Conservation (phyloP, 2,329 filamentous ascomycete species). For the Neurospora crassa region DNA sequence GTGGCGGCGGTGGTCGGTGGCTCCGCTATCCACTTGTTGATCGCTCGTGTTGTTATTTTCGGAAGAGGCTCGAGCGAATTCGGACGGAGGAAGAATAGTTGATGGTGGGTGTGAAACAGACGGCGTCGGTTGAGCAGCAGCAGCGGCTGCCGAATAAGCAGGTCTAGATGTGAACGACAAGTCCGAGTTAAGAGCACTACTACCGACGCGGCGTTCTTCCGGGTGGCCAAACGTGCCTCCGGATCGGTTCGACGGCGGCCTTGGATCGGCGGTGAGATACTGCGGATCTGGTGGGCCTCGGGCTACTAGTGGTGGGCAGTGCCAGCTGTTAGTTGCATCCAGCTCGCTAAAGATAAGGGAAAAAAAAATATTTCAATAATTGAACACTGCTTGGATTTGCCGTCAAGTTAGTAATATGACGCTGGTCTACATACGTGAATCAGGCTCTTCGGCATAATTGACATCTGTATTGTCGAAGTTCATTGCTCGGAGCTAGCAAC, state of each 20-base stretch:
- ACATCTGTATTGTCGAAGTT: slow-evolving; percentile 28
- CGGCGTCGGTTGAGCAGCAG: background rate
- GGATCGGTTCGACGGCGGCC: background rate
- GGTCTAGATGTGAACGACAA: background rate
- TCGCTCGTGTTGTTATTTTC: background rate
- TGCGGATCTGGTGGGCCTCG: background rate
- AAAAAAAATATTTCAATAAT: background rate
- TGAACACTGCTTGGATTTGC: background rate
- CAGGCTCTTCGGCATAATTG: slow-evolving; percentile 27
- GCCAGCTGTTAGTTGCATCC: slow-evolving; percentile 1
- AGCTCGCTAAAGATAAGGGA: slow-evolving; percentile 9
- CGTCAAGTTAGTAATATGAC: slow-evolving; percentile 2
- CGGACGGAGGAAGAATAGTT: background rate
- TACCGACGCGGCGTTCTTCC: background rate
- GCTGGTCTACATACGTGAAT: slow-evolving; percentile 20
- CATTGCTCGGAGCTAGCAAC: slow-evolving; percentile 24
- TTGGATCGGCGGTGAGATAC: background rate
- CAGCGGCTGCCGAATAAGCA: background rate
- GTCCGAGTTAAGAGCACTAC: background rate
- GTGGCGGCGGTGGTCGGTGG: background rate
- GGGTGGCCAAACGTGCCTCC: background rate
- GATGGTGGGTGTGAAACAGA: background rate
- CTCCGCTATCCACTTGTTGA: background rate
- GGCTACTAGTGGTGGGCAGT: slow-evolving; percentile 1
- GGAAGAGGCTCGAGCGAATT: background rate